phyloP scores from a whole-genome alignment of 116 monocot species.

The Dioscorea cayenensis region DNA sequence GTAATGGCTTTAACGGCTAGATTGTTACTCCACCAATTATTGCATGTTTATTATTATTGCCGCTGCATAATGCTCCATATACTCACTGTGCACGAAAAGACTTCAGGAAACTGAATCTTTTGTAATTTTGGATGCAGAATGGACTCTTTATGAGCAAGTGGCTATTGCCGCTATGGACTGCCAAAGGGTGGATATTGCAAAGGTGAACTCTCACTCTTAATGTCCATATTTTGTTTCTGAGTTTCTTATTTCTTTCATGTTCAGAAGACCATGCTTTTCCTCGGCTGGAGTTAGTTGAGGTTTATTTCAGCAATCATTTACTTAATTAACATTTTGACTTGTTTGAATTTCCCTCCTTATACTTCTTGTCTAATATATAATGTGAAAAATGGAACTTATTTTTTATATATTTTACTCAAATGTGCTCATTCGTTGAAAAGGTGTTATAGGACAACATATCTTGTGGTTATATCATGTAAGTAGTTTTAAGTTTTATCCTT shows the following conservation, averaged over 20 bases:
- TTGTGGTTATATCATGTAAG: too few relatives aligned
- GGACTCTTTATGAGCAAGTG: constrained; percentile 98
- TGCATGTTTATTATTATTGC: too few relatives aligned
- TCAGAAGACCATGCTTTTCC: background rate
- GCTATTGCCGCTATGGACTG: constrained; percentile 96
- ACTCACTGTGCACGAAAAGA: background rate
- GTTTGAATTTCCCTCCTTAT: too few relatives aligned
- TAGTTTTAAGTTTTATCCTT: too few relatives aligned
- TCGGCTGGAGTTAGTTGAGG: background rate
- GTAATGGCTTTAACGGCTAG: too few relatives aligned
- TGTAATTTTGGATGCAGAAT: constrained; percentile 53
- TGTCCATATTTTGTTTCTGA: background rate
- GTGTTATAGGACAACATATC: too few relatives aligned
- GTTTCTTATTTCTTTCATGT: background rate
- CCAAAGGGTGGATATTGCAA: constrained; percentile 68
- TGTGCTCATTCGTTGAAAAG: too few relatives aligned
- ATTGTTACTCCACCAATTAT: too few relatives aligned
- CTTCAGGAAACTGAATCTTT: background rate
- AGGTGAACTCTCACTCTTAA: constrained; percentile 29
- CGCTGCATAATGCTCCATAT: background rate
- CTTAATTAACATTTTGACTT: too few relatives aligned
- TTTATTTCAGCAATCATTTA: background rate
- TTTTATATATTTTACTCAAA: too few relatives aligned
- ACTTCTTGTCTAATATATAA: too few relatives aligned
- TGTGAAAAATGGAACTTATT: too few relatives aligned